Percentiles rank a stretch among this genome's conserved stretches.
Conservation (phyloP, 176 grass and related monocot species). For the Paspalum notatum region DNA sequence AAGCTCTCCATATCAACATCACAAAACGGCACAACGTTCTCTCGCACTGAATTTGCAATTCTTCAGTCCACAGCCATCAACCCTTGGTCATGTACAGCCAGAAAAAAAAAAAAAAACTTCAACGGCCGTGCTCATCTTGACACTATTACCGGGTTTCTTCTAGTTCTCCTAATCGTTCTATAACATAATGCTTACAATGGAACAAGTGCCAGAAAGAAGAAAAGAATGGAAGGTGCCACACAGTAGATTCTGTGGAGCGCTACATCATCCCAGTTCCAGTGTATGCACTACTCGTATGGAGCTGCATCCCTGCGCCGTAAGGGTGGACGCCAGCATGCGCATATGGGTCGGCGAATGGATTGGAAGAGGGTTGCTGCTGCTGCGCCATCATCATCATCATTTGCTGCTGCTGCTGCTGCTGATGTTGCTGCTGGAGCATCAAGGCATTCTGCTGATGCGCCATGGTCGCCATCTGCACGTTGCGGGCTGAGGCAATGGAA, state of each 20-base stretch:
- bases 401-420: slow-evolving; percentile 18
- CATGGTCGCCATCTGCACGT: slow-evolving; percentile 71
- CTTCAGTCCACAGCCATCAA: not conserved
- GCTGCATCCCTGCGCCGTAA: slow-evolving; percentile 51
- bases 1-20: not conserved
- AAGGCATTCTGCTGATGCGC: slow-evolving; percentile 79
- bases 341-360: slow-evolving; percentile 64
- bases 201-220: not conserved
- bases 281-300: slow-evolving; percentile 58
- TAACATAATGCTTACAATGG: not conserved
- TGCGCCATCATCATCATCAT: slow-evolving; percentile 65
- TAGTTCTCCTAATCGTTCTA: not conserved
- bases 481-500: slow-evolving; percentile 47
- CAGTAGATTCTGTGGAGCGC: slow-evolving; percentile 11
- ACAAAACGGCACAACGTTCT: not conserved
- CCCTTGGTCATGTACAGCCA: not conserved
- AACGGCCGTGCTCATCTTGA: slow-evolving; percentile 29
- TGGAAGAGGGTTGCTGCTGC: slow-evolving; percentile 52
- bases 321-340: slow-evolving; percentile 22
- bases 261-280: slow-evolving; percentile 68
- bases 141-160: not conserved
- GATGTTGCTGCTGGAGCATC: slow-evolving; percentile 64
- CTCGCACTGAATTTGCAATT: not conserved
- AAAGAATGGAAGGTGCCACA: not conserved
- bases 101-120: not conserved